Evolutionary conservation across 441 rosid genomes (phyloP), one percentile per base, ranked within the genome.

Genomic region (Caryocar brasiliense): DNA sequence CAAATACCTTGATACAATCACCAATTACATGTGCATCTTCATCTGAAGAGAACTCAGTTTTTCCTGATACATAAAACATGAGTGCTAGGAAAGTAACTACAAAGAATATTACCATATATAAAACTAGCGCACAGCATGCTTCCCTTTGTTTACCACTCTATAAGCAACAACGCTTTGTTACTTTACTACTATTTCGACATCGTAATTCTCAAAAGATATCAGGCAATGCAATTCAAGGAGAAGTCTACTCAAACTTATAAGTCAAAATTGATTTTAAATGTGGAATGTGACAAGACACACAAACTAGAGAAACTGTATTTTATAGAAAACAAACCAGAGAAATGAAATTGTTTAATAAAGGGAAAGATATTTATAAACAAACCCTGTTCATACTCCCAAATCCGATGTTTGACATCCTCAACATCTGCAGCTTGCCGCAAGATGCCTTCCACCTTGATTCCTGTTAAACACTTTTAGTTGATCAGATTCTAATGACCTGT

Each of bases 361-460:
- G 38, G 37, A 32, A 43, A 28, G 23, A 29, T 18, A 45, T 50
- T 22, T 19, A 27, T 30, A 18, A 57, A 75, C 78, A 55, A 65
- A 89, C 97, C 97, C 66, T 93, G 85, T 75, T 89, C 97, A 59
- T 81, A 93, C 65, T 86, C 97, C 32, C 78, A 78, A 75, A 93
- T 80, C 53, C 99, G 83, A 64, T 47, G 81, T 70, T 86, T 84
- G 45, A 93, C 99, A 66, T 86, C 93, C 56, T 93, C 99, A 36
- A 93, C 99, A 73, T 82, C 95, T 26, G 99, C 99, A 59, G 99
- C 99, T 74, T 93, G 97, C 58, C 99, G 71, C 77, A 93, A 73
- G 60, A 93, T 84, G 55, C 99, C 99, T 84, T 93, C 97, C 46
- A 77, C 81, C 61, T 65, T 81, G 57, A 77, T 47, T 68, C 99